Conservation (phyloP, 1,284 basidiomycete species). For the Austroboletus niveus region DNA sequence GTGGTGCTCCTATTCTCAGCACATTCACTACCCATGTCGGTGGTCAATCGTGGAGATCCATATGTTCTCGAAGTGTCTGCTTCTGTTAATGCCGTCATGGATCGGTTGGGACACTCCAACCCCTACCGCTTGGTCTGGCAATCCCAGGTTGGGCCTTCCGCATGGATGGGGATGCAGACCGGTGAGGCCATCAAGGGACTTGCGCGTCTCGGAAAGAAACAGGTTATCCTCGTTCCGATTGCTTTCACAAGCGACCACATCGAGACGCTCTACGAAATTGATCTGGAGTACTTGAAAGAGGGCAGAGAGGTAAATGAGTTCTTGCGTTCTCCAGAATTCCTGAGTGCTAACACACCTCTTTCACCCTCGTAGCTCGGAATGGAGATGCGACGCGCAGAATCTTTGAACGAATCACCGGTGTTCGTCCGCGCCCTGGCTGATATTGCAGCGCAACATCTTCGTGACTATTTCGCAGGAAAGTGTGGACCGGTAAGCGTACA, state of each 20-base stretch:
- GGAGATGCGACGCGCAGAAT: conserved; percentile 87
- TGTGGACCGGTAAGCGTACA: conserved; percentile 73
- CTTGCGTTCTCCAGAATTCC: not conserved
- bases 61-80: conserved; percentile 96
- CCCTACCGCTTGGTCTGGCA: conserved; percentile 97
- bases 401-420: conserved; percentile 97
- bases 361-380: conserved; percentile 72
- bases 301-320: conserved; percentile 71
- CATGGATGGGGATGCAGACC: conserved; percentile 99
- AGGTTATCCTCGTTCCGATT: conserved; percentile 89
- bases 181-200: conserved; percentile 90
- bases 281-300: conserved; percentile 92
- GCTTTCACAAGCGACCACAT: conserved; percentile 99
- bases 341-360: conserved; percentile 5
- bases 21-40: conserved; percentile 96
- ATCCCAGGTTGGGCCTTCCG: conserved; percentile 94
- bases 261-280: conserved; percentile 96
- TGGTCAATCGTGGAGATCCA: conserved; percentile 97
- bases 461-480: conserved; percentile 53
- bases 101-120: conserved; percentile 73
- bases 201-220: conserved; percentile 85
- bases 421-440: conserved; percentile 97
- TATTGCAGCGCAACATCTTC: conserved; percentile 82
- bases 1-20: conserved; percentile 94
- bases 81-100: conserved; percentile 89